These are phyloP conservation scores for Fusarium tricinctum DNA, from an alignment of 2,329 filamentous ascomycete species.

Conservation along the genomic window DNA sequence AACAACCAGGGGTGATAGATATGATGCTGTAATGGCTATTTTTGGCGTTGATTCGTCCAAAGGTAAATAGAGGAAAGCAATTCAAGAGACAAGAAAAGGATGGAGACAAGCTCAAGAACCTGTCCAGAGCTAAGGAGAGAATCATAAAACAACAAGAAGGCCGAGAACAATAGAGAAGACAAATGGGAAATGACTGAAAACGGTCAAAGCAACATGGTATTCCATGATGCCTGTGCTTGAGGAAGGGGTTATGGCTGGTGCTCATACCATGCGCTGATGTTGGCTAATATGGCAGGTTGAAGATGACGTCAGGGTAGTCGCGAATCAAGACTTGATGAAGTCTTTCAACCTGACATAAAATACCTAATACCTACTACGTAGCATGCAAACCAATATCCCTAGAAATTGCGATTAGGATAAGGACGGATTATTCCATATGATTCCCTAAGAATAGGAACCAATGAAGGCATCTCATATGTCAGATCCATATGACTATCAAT, in stretches of 20 bases:
- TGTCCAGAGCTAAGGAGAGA: constrained; percentile 15
- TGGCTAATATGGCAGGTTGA: constrained; percentile 9
- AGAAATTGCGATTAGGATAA: not conserved
- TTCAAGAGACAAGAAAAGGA: constrained; percentile 11
- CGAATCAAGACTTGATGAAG: not conserved
- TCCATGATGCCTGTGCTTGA: not conserved
- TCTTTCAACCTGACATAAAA: not conserved
- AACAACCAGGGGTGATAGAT: constrained; percentile 28
- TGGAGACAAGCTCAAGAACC: constrained; percentile 13
- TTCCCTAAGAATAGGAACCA: too few relatives aligned
- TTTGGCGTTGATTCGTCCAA: constrained; percentile 21
- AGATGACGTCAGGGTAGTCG: constrained; percentile 26
- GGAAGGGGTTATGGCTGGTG: constrained; percentile 10
- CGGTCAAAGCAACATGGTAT: not conserved
- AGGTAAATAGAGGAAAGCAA: constrained; percentile 22
- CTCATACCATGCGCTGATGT: constrained; percentile 3
- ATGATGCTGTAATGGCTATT: constrained; percentile 34
- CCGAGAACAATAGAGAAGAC: constrained; percentile 3
- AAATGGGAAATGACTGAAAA: not conserved
- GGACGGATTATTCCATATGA: too few relatives aligned
- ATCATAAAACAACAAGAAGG: constrained; percentile 3
- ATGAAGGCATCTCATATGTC: too few relatives aligned
- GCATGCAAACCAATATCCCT: too few relatives aligned
- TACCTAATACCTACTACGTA: too few relatives aligned
- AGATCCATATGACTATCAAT: too few relatives aligned